phyloP scores from a whole-genome alignment of 2,329 filamentous ascomycete species.

The Pleoardoris graminearum region DNA sequence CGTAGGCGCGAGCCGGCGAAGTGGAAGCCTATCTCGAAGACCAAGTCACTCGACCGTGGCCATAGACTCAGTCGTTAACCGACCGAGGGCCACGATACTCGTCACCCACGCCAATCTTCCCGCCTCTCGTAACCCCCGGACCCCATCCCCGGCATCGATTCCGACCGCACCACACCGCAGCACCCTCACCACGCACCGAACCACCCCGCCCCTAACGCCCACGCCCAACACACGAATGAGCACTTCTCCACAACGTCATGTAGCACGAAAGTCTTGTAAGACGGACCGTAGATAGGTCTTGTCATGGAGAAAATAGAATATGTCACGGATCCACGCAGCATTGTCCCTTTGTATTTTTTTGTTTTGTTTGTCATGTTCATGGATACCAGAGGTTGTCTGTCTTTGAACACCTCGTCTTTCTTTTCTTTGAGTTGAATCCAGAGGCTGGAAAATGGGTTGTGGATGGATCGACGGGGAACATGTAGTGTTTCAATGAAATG shows the following conservation, averaged over 20 bases:
- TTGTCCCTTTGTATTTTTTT: neutral
- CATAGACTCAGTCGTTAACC: too few species aligned
- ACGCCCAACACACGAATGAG: constrained; percentile 8
- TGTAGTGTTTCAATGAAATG: too few species aligned
- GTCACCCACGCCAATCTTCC: too few species aligned
- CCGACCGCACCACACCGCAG: neutral
- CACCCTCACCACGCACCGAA: constrained; percentile 7
- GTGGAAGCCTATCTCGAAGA: too few species aligned
- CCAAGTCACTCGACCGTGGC: too few species aligned
- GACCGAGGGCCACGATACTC: too few species aligned
- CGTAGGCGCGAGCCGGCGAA: too few species aligned
- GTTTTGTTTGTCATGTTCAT: neutral
- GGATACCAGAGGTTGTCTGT: constrained; percentile 6
- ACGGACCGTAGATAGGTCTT: constrained; percentile 2
- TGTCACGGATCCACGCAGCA: constrained; percentile 7
- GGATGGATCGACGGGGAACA: too few species aligned
- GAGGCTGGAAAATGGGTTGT: too few species aligned
- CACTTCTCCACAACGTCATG: constrained; percentile 26
- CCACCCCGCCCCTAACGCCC: neutral
- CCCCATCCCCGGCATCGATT: constrained; percentile 6
- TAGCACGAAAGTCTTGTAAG: constrained; percentile 28
- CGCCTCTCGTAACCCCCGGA: neutral
- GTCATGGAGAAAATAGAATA: constrained; percentile 2
- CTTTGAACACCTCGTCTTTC: constrained; percentile 3
- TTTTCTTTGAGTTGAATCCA: neutral